A percentile compares a stretch with the other conserved stretches of the same genome.
phyloP scores from a whole-genome alignment of 1,284 basidiomycete species.

The Chondrostereum purpureum region DNA sequence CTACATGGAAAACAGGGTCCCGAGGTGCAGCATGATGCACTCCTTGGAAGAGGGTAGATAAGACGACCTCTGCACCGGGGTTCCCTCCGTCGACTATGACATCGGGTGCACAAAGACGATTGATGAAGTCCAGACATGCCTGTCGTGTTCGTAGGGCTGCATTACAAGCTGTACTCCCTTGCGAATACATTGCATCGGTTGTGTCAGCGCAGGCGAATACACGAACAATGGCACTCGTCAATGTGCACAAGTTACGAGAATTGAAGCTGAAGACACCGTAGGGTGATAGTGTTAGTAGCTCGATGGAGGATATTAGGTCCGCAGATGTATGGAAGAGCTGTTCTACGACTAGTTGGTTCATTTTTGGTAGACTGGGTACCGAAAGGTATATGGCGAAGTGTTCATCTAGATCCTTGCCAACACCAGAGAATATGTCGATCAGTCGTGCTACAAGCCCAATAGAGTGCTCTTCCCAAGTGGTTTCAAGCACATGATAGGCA shows the following conservation, averaged over 20 bases:
- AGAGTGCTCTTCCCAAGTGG: conserved; percentile 51
- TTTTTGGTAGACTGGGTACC: conserved; percentile 19
- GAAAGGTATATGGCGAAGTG: conserved; percentile 39
- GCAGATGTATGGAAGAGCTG: conserved; percentile 47
- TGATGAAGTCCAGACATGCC: conserved; percentile 44
- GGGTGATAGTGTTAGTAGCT: conserved; percentile 27
- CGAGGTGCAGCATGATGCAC: conserved; percentile 29
- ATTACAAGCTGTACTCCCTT: conserved; percentile 29
- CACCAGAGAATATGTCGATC: conserved; percentile 40
- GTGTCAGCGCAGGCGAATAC: conserved; percentile 50
- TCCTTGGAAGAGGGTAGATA: conserved; percentile 49
- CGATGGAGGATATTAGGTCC: conserved; percentile 48
- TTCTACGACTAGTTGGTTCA: conserved; percentile 37
- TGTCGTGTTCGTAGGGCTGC: conserved; percentile 39
- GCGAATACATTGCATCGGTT: conserved; percentile 36
- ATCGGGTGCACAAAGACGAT: conserved; percentile 30
- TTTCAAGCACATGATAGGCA: conserved; percentile 47
- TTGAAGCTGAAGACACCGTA: conserved; percentile 39
- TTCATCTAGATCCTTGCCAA: conserved; percentile 43
- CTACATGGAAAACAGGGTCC: conserved; percentile 51
- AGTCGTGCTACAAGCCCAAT: conserved; percentile 52
- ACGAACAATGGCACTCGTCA: conserved; percentile 41
- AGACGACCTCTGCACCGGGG: conserved; percentile 38
- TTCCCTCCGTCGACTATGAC: conserved; percentile 30
- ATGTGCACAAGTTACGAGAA: conserved; percentile 36